Conservation (phyloP, 2,329 filamentous ascomycete genomes). For the Fusarium algeriense region DNA sequence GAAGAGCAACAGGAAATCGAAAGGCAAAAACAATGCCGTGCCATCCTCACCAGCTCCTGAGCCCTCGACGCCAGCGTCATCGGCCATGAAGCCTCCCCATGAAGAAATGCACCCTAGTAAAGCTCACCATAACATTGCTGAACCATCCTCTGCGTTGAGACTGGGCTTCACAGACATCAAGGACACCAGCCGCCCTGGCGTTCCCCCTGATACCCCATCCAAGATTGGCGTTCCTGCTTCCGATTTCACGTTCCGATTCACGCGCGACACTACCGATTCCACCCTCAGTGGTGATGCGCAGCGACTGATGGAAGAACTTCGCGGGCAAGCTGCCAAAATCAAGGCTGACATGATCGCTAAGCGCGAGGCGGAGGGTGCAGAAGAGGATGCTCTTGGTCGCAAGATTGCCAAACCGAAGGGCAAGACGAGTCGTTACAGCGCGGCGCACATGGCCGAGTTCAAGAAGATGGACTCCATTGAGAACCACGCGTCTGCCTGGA, state of each 20-base stretch:
- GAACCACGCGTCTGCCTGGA: slow-evolving; percentile 83
- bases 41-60: slow-evolving; percentile 54
- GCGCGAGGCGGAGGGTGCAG: slow-evolving; percentile 65
- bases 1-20: slow-evolving; percentile 42
- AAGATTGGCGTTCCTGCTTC: slow-evolving; percentile 67
- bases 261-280: slow-evolving; percentile 62
- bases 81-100: slow-evolving; percentile 75
- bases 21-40: slow-evolving; percentile 44
- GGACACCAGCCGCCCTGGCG: slow-evolving; percentile 53
- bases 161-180: slow-evolving; percentile 85
- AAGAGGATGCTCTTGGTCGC: slow-evolving; percentile 63
- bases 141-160: slow-evolving; percentile 82
- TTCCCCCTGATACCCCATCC: slow-evolving; percentile 72
- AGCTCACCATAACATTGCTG: slow-evolving; percentile 79
- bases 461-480: slow-evolving; percentile 98
- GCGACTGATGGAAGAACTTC: slow-evolving; percentile 73
- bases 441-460: slow-evolving; percentile 88
- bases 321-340: slow-evolving; percentile 77
- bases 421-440: slow-evolving; percentile 83
- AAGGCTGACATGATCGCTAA: slow-evolving; percentile 75
- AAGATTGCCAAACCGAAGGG: slow-evolving; percentile 85
- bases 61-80: slow-evolving; percentile 71
- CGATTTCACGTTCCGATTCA: slow-evolving; percentile 77
- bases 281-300: slow-evolving; percentile 72
- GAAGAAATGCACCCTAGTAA: slow-evolving; percentile 94